phyloP scores from a whole-genome alignment of 768 basidiomycete genomes.

The Neoboletus brunneissimus region DNA sequence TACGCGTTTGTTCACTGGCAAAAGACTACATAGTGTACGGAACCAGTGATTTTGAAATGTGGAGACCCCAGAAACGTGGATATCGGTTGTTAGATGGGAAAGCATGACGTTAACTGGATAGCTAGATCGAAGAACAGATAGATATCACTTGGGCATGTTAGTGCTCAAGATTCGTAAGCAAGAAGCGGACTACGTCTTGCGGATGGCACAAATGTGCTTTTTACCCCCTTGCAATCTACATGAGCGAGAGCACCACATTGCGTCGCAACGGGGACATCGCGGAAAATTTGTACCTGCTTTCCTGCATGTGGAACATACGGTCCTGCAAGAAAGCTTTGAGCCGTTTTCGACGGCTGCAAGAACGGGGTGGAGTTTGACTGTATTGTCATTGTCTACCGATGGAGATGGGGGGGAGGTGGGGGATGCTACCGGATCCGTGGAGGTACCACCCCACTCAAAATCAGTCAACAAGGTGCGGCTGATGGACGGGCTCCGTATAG shows the following conservation, averaged over 20 bases:
- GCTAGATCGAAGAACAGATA: not conserved
- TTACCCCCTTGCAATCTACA: conserved; percentile 54
- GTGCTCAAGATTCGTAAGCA: not conserved
- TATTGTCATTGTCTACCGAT: conserved; percentile 11
- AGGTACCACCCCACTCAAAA: conserved; percentile 7
- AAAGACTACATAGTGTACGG: not conserved
- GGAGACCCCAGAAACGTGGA: not conserved
- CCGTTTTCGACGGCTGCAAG: conserved; percentile 49
- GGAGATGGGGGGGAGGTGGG: conserved; percentile 20
- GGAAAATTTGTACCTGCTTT: conserved; percentile 56
- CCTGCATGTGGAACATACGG: conserved; percentile 50
- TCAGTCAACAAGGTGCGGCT: conserved; percentile 39
- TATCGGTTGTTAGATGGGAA: not conserved
- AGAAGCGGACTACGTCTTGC: conserved; percentile 8
- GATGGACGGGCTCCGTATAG: conserved; percentile 37
- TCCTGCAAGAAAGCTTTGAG: conserved; percentile 47
- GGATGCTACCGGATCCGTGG: conserved; percentile 10
- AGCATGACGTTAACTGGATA: not conserved
- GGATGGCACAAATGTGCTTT: conserved; percentile 45
- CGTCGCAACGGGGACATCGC: conserved; percentile 56
- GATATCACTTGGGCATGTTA: not conserved
- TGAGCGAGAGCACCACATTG: conserved; percentile 62
- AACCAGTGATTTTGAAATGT: not conserved
- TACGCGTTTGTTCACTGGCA: not conserved
- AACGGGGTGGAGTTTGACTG: conserved; percentile 38